Evolutionary conservation across 192 early-diverging fungal species (phyloP).

Genomic region (Piromyces sp.): DNA sequence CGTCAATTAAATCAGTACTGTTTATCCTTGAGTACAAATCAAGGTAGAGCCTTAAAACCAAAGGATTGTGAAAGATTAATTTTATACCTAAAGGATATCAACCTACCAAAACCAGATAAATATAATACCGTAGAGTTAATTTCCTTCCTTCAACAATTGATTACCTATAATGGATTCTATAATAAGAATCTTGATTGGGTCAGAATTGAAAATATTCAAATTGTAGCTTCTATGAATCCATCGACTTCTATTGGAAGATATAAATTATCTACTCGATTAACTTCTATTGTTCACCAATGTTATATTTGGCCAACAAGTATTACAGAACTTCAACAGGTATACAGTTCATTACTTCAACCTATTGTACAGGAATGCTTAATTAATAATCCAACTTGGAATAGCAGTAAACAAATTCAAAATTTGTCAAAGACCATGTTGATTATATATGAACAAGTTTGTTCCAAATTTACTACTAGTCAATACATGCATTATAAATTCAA

Average conservation of each 20-base stretch:
- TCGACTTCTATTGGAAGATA: conserved; percentile 25
- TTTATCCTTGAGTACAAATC: conserved; percentile 17
- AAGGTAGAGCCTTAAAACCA: conserved; percentile 26
- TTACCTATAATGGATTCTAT: conserved; percentile 38
- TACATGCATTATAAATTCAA: conserved; percentile 32
- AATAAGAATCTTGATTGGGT: conserved; percentile 34
- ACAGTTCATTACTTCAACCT: conserved; percentile 16
- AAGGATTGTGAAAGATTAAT: conserved; percentile 30
- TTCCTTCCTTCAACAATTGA: conserved; percentile 34
- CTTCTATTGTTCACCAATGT: conserved; percentile 21
- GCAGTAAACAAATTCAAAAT: conserved; percentile 21
- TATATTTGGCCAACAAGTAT: conserved; percentile 23
- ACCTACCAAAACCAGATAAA: conserved; percentile 35
- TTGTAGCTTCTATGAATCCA: conserved; percentile 39
- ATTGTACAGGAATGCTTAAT: conserved; percentile 11
- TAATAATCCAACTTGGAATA: conserved; percentile 17
- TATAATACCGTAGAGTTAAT: conserved; percentile 41
- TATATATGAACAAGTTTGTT: conserved; percentile 18
- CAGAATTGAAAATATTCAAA: conserved; percentile 32
- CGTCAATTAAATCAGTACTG: conserved; percentile 29
- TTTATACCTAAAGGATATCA: conserved; percentile 43
- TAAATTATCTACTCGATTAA: conserved; percentile 29
- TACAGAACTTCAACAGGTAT: conserved; percentile 25
- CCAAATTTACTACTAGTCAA: conserved; percentile 28
- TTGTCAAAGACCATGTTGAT: conserved; percentile 23